Evolutionary conservation across 2,329 filamentous ascomycete species (phyloP).

Genomic region (Tolypocladium sp.): DNA sequence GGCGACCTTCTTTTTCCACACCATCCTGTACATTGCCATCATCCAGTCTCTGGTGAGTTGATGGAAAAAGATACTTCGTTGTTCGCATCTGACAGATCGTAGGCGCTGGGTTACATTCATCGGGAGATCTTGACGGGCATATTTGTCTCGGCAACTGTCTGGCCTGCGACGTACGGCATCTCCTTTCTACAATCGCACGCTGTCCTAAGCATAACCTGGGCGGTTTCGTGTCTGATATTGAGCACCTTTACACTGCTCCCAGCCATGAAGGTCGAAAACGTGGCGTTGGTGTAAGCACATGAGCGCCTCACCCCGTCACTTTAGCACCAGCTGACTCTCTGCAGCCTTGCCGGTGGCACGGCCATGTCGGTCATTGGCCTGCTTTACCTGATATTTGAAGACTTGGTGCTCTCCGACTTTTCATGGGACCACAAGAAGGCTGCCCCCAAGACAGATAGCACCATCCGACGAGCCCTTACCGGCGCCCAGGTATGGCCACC

Average conservation of each 20-base stretch:
- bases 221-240: slow-evolving; percentile 69
- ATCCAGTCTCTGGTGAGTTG: slow-evolving; percentile 65
- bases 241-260: slow-evolving; percentile 84
- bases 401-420: slow-evolving; percentile 42
- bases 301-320: background rate
- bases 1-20: slow-evolving; percentile 53
- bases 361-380: slow-evolving; percentile 72
- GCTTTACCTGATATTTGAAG: slow-evolving; percentile 72
- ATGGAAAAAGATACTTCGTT: background rate
- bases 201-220: slow-evolving; percentile 61
- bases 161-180: slow-evolving; percentile 67
- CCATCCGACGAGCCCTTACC: slow-evolving; percentile 48
- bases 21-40: slow-evolving; percentile 59
- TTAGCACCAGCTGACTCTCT: slow-evolving; percentile 5
- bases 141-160: slow-evolving; percentile 67
- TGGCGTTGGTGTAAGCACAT: slow-evolving; percentile 58
- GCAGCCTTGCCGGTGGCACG: slow-evolving; percentile 62
- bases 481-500: slow-evolving; percentile 50
- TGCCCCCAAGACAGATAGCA: slow-evolving; percentile 20
- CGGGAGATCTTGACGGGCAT: slow-evolving; percentile 78
- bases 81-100: background rate
- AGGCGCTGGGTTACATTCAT: slow-evolving; percentile 89
- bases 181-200: slow-evolving; percentile 61
- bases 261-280: slow-evolving; percentile 74
- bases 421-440: slow-evolving; percentile 12